phyloP scores from a whole-genome alignment of 2,329 filamentous ascomycete species.

The Penicillium sp. region DNA sequence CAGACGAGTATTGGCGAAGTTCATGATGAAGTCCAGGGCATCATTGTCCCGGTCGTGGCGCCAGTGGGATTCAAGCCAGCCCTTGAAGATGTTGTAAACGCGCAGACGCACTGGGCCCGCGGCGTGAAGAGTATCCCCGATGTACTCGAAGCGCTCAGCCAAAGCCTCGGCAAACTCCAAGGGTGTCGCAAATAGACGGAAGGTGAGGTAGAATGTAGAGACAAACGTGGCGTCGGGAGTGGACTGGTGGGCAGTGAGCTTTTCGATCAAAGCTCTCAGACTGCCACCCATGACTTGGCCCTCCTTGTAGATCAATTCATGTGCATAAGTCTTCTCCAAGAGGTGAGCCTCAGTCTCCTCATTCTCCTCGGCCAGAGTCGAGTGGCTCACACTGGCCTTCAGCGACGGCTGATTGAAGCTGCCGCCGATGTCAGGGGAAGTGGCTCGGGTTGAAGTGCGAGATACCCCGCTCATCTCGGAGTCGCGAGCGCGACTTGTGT shows the following conservation, averaged over 20 bases:
- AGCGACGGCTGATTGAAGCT: constrained; percentile 57
- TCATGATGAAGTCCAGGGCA: constrained; percentile 69
- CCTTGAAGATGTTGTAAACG: constrained; percentile 95
- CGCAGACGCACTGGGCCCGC: constrained; percentile 78
- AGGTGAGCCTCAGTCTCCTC: constrained; percentile 77
- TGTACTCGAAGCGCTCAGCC: constrained; percentile 89
- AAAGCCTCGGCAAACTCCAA: constrained; percentile 71
- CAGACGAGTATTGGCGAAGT: constrained; percentile 74
- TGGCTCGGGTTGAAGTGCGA: constrained; percentile 78
- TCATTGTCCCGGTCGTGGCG: constrained; percentile 71
- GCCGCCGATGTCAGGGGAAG: constrained; percentile 67
- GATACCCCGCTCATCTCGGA: constrained; percentile 78
- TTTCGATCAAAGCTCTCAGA: constrained; percentile 84
- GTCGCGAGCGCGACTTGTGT: constrained; percentile 65
- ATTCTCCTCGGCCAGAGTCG: constrained; percentile 65
- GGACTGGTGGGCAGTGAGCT: constrained; percentile 85
- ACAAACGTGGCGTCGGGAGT: constrained; percentile 90
- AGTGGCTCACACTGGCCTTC: constrained; percentile 64
- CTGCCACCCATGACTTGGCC: constrained; percentile 92
- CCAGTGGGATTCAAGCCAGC: constrained; percentile 97
- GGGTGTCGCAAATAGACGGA: constrained; percentile 85
- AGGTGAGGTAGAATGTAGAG: constrained; percentile 92
- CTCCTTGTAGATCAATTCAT: constrained; percentile 92
- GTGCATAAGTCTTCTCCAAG: constrained; percentile 86
- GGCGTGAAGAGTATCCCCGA: constrained; percentile 69